Percentiles rank a stretch among this genome's conserved stretches.
phyloP scores from a whole-genome alignment of 441 rosid genomes.

The Corymbia citriodora region DNA sequence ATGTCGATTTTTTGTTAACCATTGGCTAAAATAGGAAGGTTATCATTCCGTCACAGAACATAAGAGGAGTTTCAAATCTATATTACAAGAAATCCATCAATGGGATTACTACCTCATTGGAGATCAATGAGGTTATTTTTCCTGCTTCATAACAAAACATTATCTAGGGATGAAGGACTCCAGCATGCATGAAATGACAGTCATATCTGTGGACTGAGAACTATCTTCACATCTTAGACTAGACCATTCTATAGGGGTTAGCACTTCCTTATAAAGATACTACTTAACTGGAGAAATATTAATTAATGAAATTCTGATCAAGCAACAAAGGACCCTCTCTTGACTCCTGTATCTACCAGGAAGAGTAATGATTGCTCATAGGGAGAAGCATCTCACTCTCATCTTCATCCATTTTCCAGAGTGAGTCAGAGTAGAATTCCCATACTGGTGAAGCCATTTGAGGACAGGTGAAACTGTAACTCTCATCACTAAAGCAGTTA shows the following conservation, averaged over 20 bases:
- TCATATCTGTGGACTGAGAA: not conserved
- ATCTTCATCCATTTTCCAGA: not conserved
- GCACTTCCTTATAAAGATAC: not conserved
- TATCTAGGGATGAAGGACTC: not conserved
- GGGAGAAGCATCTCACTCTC: not conserved
- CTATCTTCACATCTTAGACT: not conserved
- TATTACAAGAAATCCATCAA: not conserved
- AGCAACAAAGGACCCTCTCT: not conserved
- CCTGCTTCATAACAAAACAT: not conserved
- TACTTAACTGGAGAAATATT: not conserved
- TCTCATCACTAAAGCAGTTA: constrained; percentile 1
- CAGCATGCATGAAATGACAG: not conserved
- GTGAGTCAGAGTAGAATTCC: constrained; percentile 1
- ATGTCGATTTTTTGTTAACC: not conserved
- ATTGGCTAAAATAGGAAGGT: not conserved
- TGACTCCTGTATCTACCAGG: not conserved
- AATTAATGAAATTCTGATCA: not conserved
- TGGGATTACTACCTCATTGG: not conserved
- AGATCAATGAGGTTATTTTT: not conserved
- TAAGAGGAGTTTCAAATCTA: not conserved
- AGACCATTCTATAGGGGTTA: not conserved
- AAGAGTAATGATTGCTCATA: not conserved
- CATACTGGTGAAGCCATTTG: not conserved
- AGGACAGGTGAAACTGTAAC: not conserved
- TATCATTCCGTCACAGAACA: not conserved